Percentiles rank a stretch among this genome's conserved stretches.
Conservation (phyloP, 805 yeast species). For the Candida quercuum region DNA sequence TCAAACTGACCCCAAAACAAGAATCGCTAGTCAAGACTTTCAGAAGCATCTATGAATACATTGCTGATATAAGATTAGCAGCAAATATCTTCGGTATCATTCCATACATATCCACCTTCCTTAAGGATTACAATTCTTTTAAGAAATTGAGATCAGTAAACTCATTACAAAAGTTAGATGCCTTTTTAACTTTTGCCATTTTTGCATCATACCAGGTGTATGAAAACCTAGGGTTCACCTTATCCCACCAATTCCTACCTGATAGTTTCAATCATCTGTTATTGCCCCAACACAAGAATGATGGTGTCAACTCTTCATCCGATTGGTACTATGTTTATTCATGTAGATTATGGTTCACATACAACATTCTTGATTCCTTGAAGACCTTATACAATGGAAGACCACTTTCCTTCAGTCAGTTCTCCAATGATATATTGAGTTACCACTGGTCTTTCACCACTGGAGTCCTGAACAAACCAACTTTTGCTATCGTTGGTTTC, state of each 20-base stretch:
- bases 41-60: constrained; percentile 12
- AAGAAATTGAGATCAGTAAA: constrained; percentile 6
- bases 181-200: constrained; percentile 8
- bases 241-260: constrained; percentile 15
- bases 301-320: constrained; percentile 6
- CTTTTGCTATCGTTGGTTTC: constrained; percentile 17
- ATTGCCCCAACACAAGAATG: constrained; percentile 8
- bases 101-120: constrained; percentile 14
- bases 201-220: constrained; percentile 14
- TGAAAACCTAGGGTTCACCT: constrained; percentile 17
- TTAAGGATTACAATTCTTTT: constrained; percentile 11
- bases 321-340: constrained; percentile 21
- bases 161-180: constrained; percentile 8
- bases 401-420: constrained; percentile 4
- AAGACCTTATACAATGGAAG: constrained; percentile 7
- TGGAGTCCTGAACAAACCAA: constrained; percentile 11
- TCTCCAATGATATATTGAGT: constrained; percentile 14
- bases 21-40: constrained; percentile 4
- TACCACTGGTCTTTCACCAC: constrained; percentile 19
- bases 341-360: constrained; percentile 15
- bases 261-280: constrained; percentile 8
- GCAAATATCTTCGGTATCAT: constrained; percentile 15
- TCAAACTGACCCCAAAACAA: constrained; percentile 5
- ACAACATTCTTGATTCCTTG: constrained; percentile 10
- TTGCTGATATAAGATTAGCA: constrained; percentile 17